These are phyloP conservation scores for Sporothrix dimorphospora DNA, from an alignment of 2,329 filamentous ascomycete genomes.

Conservation along the genomic window DNA sequence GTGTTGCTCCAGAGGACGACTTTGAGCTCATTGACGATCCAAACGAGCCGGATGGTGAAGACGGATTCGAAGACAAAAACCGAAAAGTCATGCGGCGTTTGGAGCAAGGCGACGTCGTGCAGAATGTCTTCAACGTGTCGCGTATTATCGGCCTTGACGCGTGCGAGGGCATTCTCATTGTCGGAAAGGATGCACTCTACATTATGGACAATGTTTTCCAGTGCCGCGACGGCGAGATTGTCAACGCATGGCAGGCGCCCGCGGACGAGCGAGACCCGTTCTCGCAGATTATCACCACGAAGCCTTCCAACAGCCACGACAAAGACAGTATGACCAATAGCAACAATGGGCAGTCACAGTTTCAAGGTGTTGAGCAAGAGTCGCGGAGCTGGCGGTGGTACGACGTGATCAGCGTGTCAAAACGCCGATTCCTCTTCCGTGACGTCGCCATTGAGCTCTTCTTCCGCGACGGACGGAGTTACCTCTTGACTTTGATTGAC, in stretches of 20 bases:
- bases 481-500: conserved; percentile 83
- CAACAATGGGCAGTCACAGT: conserved; percentile 30
- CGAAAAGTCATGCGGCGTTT: conserved; percentile 95
- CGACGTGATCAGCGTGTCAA: conserved; percentile 93
- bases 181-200: conserved; percentile 90
- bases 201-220: conserved; percentile 97
- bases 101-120: conserved; percentile 86
- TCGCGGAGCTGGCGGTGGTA: conserved; percentile 92
- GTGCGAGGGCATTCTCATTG: conserved; percentile 87
- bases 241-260: conserved; percentile 93
- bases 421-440: conserved; percentile 90
- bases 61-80: conserved; percentile 94
- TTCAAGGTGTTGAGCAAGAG: conserved; percentile 70
- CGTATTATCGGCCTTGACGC: conserved; percentile 92
- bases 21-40: conserved; percentile 96
- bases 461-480: conserved; percentile 95
- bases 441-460: conserved; percentile 97
- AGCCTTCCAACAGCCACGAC: conserved; percentile 48
- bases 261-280: conserved; percentile 92
- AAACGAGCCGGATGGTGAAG: conserved; percentile 74
- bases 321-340: conserved; percentile 51
- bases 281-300: conserved; percentile 83
- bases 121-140: conserved; percentile 93
- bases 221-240: conserved; percentile 90
- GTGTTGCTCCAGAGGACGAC: conserved; percentile 72